Base-by-base conservation (phyloP, 768 basidiomycete genomes). In the Lactarius sp. region DNA sequence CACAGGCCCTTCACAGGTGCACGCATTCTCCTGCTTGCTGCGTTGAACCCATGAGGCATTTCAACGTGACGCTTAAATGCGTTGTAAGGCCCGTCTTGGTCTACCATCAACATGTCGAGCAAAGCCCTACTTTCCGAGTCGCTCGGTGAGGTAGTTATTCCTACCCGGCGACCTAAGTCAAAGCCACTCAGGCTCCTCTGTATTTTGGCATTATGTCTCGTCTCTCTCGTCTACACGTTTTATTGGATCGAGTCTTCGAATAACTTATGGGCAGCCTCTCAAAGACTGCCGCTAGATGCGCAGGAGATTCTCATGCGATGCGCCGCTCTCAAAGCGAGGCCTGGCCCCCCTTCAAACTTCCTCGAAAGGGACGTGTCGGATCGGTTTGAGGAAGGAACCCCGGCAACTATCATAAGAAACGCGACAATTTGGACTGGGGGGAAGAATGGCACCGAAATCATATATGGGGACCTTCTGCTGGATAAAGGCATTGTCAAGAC, bases 371-470 rank as follows among this genome's bases (percentile, higher is more conserved):
- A 62, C 6, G 65, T 49, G 47, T 89, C 87, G 3, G 89, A 91
- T 69, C 75, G 89, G 46, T 87, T 81, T 65, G 87, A 85, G 67
- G 74, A 75, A 4, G 89, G 86, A 1, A 90, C 88, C 0, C 79
- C 79, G 42, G 75, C 87, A 1, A 85, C 85, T 20, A 77, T 86
- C 66, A 85, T 96, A 66, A 79, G 80, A 69, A 90, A 94, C 71
- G 88, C 84, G 3, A 83, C 83, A 46, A 79, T 90, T 54, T 79
- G 87, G 77, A 82, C 85, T 2, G 87, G 87, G 27, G 80, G 77
- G 41, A 72, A 79, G 44, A 82, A 85, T 61, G 83, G 83, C 18
- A 76, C 80, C 13, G 75, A 86, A 66, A 78, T 81, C 39, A 67
- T 87, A 37, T 71, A 75, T 22, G 86, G 86, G 18, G 87, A 87